A percentile compares a stretch with the other conserved stretches of the same genome.
Evolutionary conservation across 2,329 filamentous ascomycete species (phyloP).

Genomic region (Pestalotiopsis sp.): DNA sequence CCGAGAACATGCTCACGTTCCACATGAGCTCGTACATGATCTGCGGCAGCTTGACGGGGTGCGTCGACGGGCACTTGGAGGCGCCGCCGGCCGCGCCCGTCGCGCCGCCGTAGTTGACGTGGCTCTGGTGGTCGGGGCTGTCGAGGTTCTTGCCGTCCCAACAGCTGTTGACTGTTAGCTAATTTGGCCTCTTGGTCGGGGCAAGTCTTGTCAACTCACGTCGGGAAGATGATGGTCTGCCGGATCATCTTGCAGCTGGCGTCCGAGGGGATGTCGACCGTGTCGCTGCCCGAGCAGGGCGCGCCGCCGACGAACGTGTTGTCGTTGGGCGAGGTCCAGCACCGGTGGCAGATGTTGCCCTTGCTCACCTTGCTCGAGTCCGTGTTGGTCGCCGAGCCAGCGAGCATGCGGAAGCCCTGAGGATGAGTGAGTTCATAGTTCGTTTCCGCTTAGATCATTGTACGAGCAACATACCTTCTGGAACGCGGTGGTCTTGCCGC

Average conservation of each 20-base stretch:
- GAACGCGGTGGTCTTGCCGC: conserved; percentile 44
- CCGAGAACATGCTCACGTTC: conserved; percentile 43
- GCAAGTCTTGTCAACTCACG: conserved; percentile 27
- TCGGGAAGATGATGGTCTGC: conserved; percentile 54
- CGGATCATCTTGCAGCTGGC: conserved; percentile 54
- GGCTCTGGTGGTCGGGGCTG: conserved; percentile 48
- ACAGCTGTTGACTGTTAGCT: conserved; percentile 37
- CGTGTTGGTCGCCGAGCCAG: conserved; percentile 44
- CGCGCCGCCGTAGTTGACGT: conserved; percentile 46
- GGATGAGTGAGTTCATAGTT: neutral
- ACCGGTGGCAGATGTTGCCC: conserved; percentile 48
- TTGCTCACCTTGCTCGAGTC: conserved; percentile 39
- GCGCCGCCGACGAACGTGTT: conserved; percentile 50
- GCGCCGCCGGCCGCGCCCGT: conserved; percentile 46
- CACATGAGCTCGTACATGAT: conserved; percentile 53
- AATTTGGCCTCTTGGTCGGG: conserved; percentile 30
- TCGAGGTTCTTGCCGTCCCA: conserved; percentile 54
- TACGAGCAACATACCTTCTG: conserved; percentile 33
- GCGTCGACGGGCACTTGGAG: conserved; percentile 46
- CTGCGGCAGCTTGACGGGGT: conserved; percentile 50
- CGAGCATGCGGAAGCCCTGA: conserved; percentile 50
- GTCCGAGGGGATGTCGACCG: conserved; percentile 49
- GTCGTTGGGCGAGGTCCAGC: conserved; percentile 49
- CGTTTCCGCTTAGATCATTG: neutral
- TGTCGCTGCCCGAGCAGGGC: conserved; percentile 51